Conservation (phyloP, 768 basidiomycete genomes). For the Termitomyces sp. region DNA sequence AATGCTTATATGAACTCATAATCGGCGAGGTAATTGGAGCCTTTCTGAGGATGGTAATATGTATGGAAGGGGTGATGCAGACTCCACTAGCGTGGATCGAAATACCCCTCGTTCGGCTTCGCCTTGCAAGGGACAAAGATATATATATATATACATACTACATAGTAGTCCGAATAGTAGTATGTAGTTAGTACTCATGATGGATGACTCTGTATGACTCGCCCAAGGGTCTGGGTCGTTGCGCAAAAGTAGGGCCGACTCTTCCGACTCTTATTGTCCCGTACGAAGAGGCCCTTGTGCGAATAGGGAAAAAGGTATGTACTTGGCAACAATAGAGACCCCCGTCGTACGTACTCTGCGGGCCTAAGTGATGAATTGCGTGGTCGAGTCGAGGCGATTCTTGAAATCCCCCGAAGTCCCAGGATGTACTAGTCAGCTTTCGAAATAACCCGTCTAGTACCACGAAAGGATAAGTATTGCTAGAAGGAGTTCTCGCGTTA, state of each 20-base stretch:
- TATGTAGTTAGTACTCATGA: neutral
- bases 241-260: neutral
- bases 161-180: conserved; percentile 2
- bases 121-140: neutral
- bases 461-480: too few species aligned
- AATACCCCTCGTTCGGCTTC: neutral
- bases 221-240: neutral
- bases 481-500: neutral
- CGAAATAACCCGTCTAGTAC: neutral
- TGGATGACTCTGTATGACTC: neutral
- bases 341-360: neutral
- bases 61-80: neutral
- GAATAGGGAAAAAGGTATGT: neutral
- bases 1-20: too few species aligned
- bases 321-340: neutral
- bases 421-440: conserved; percentile 3
- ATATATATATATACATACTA: too few species aligned
- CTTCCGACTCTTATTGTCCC: neutral
- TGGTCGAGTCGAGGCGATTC: too few species aligned
- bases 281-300: neutral
- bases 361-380: too few species aligned
- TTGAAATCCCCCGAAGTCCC: neutral
- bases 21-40: too few species aligned
- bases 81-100: neutral
- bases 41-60: neutral